Evolutionary conservation across 176 grass and related monocot species (phyloP), one percentile per base, ranked within the genome.

Genomic region (Coix lacrymajobi): DNA sequence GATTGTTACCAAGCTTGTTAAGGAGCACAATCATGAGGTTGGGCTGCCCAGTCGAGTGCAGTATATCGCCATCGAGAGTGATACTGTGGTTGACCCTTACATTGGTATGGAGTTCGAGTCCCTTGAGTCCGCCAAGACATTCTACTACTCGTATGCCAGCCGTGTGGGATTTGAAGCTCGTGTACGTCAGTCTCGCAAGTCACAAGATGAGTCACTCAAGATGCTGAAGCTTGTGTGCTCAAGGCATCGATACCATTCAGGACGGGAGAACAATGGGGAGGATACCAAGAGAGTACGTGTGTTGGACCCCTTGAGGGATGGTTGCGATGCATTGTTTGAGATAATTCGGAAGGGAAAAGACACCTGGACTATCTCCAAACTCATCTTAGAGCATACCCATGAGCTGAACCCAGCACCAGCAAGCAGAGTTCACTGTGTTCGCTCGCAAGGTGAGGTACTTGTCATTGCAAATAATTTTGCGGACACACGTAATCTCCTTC

Each of bases 171-270:
- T 98, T 72, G 95, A 98, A 86, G 92, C 85, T 66, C 95, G 95
- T 16, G 88, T 98, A 5, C 90, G 95, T 26, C 92, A 95, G 70
- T 98, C 95, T 17, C 88, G 95, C 24, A 95, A 94, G 34, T 89
- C 91, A 6, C 90, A 95, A 12, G 95, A 93, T 73, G 92, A 98
- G 36, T 91, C 95, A 71, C 81, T 95, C 60, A 98, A 98, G 87
- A 98, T 98, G 95, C 76, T 98, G 71, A 98, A 98, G 79, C 95
- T 98, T 71, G 95, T 98, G 69, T 98, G 95, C 84, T 98, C 95
- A 1, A 98, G 88, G 76, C 95, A 98, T 72, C 86, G 95, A 3
- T 91, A 95, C 79, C 95, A 98, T 79, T 93, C 90, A 39, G 92
- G 92, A 36, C 82, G 91, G 75, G 95, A 98, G 51, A 90, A 79